phyloP scores from a whole-genome alignment of 768 basidiomycete genomes.

The Myochromella boudieri region DNA sequence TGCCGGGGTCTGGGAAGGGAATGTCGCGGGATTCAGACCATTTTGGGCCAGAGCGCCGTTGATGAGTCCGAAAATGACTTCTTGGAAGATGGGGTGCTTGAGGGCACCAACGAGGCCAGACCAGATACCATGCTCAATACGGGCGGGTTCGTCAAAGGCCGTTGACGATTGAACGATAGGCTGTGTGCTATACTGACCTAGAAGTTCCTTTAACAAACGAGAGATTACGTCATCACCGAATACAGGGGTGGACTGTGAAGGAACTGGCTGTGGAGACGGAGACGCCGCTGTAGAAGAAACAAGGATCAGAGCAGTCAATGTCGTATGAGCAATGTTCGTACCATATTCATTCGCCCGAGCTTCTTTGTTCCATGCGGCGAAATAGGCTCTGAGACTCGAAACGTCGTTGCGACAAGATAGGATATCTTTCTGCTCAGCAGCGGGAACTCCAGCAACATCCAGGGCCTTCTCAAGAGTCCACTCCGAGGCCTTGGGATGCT shows the following conservation, averaged over 20 bases:
- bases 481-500: conserved; percentile 1
- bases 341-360: conserved; percentile 1
- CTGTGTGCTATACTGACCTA: too few relatives aligned
- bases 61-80: conserved; percentile 1
- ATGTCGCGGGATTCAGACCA: background rate
- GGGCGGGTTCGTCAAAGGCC: too few relatives aligned
- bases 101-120: conserved; percentile 1
- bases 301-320: background rate
- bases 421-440: background rate
- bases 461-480: conserved; percentile 10
- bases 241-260: too few relatives aligned
- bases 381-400: background rate
- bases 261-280: too few relatives aligned
- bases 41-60: background rate
- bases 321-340: background rate
- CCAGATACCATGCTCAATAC: conserved; percentile 4
- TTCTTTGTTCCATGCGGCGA: conserved; percentile 4
- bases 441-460: conserved; percentile 2
- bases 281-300: background rate
- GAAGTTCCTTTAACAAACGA: too few relatives aligned
- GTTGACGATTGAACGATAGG: too few relatives aligned
- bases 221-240: too few relatives aligned
- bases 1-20: background rate
- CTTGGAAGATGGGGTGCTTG: conserved; percentile 7
- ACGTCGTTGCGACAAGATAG: background rate